phyloP scores from a whole-genome alignment of 2,329 filamentous ascomycete species.

The Phyllachora maydis region DNA sequence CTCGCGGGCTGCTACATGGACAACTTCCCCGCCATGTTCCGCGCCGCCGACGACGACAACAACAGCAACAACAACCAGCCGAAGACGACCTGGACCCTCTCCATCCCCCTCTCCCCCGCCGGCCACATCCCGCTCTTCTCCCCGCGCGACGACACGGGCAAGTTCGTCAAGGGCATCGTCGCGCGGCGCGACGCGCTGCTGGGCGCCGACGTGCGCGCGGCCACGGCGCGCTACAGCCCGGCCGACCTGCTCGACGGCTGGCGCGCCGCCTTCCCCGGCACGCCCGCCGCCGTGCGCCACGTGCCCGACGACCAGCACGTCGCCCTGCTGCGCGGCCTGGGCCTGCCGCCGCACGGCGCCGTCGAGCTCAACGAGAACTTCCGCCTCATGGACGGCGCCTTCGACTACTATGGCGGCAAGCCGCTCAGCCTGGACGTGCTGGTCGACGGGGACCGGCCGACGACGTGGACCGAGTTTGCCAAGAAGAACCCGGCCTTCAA shows the following conservation, averaged over 20 bases:
- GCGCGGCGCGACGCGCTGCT: slow-evolving; percentile 14
- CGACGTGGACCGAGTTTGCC: slow-evolving; percentile 17
- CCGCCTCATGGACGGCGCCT: slow-evolving; percentile 24
- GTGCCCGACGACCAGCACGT: slow-evolving; percentile 19
- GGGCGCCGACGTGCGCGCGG: slow-evolving; percentile 19
- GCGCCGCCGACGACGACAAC: slow-evolving; percentile 9
- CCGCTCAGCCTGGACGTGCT: slow-evolving; percentile 15
- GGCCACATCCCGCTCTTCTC: slow-evolving; percentile 15
- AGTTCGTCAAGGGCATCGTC: slow-evolving; percentile 16
- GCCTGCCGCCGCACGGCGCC: slow-evolving; percentile 16
- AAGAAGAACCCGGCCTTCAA: slow-evolving; percentile 11
- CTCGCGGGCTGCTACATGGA: slow-evolving; percentile 31
- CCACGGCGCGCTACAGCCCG: slow-evolving; percentile 18
- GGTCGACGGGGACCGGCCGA: slow-evolving; percentile 14
- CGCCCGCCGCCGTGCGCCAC: slow-evolving; percentile 13
- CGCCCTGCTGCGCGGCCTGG: slow-evolving; percentile 11
- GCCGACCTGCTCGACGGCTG: slow-evolving; percentile 17
- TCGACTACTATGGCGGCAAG: slow-evolving; percentile 28
- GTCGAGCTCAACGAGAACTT: slow-evolving; percentile 33
- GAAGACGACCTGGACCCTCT: slow-evolving; percentile 10
- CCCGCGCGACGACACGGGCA: slow-evolving; percentile 13
- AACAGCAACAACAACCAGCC: too few species aligned
- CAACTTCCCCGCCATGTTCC: slow-evolving; percentile 17
- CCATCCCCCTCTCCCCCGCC: slow-evolving; percentile 9
- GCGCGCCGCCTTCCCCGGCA: slow-evolving; percentile 15